Evolutionary conservation across 305 asterid genomes (phyloP), one percentile per base, ranked within the genome.

Genomic region (Galium porrigens): DNA sequence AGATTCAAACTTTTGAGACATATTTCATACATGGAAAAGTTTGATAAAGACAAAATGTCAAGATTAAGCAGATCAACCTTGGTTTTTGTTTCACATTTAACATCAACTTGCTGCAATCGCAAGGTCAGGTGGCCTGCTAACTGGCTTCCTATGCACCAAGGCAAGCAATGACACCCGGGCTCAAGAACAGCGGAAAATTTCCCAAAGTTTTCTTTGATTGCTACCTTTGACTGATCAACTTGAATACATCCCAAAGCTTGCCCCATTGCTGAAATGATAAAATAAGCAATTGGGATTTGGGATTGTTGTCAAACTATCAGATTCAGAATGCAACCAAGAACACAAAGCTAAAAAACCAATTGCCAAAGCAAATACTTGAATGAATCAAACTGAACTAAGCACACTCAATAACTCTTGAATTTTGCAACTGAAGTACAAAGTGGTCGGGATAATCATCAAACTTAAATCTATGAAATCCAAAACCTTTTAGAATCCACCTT

Each of bases 111-210:
- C 64, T 74, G 68, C 17, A 74, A 72, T 14, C 78, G 57, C 18
- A 74, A 59, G 0, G 75, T n/a, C 32, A 74, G 68, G 36, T 58
- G 58, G 2, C 79, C 79, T 22, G 71, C 76, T 52, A 64, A 17
- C 64, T 67, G 65, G 22, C 71, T 67, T 44, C 79, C 79, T n/a
- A 59, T 5, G 36, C 67, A 71, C 74, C 79, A 75, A 1, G 79
- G 76, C 73, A 75, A 44, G 51, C 69, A 71, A 66, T 75, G 79
- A 32, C 73, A 59, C 17, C 74, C 76, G 3, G 79, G 76, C 41
- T 61, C 46, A 75, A 75, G 69, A 51, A 71, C 79, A 51, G 42
- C 73, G 27, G 59, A 37, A 64, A 71, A 75, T 49, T 68, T 75
- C 49, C 79, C 76, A 6, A 59, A 68, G 14, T 59, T 68, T 68